Base-by-base conservation (phyloP, 129 eudicot genomes). In the Flaveria robusta region DNA sequence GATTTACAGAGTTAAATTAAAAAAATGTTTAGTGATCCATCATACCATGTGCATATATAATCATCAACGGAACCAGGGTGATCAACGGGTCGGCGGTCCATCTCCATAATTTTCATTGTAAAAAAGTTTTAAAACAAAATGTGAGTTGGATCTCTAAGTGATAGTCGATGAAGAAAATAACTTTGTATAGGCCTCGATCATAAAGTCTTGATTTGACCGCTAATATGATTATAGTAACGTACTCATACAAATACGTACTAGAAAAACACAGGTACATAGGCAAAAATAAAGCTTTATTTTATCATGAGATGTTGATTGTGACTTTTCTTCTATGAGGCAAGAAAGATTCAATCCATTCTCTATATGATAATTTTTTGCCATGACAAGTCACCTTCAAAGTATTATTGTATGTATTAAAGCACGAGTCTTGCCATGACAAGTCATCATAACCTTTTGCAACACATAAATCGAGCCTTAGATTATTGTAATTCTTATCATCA, bases 331-430 rank as follows among this genome's bases (percentile, higher is more conserved):
- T 34, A 34, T 34, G n/a, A 43, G 19, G 26, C 45, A 37, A 27
- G 7, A 26, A 18, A 59, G 19, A 26, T 42, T 60, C 7, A 62
- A 45, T 46, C 63, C 18, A 10, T 29, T 27, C 19, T 26, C 27
- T n/a, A 43, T 46, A 37, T 39, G 42, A 11, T 29, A 29, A 3
- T 5, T 26, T 26, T 62, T 12, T 62, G 16, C 18, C 18, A 45
- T 47, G 62, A 63, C 20, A 46, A 63, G 79, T 75, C 72, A 27
- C 45, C 49, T 1, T 75, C 31, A 29, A 62, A 62, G 37, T 46
- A 63, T 27, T 45, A 26, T 26, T 47, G 49, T 74, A 69, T 31
- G 47, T 16, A 75, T 75, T 72, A 60, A 60, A 27, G 20, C 43
- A 5, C 16, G 7, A 62, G 5, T 62, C 9, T 67, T 67, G 52